Conservation (phyloP, 176 grass and related monocot species). For the Avena eriantha region DNA sequence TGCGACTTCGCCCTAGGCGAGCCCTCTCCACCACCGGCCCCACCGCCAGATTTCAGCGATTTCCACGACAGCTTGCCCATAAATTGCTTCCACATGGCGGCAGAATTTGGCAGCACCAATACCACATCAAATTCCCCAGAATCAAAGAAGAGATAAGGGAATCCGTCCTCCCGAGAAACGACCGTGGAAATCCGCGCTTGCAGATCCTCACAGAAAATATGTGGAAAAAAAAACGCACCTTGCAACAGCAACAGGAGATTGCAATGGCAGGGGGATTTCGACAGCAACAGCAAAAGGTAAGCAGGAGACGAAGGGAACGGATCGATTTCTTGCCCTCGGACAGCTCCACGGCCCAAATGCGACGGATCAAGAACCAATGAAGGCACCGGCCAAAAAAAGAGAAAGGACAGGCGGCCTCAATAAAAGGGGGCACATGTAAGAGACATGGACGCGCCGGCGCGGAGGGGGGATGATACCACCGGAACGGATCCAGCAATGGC, state of each 20-base stretch:
- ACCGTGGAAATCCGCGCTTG: slow-evolving; percentile 15
- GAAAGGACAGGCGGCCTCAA: slow-evolving; percentile 18
- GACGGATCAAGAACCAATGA: slow-evolving; percentile 44
- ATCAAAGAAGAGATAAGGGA: slow-evolving; percentile 41
- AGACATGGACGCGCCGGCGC: background rate
- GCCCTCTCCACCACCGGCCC: slow-evolving; percentile 32
- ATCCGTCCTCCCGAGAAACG: slow-evolving; percentile 1
- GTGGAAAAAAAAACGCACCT: slow-evolving; percentile 14
- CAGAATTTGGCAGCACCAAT: slow-evolving; percentile 46
- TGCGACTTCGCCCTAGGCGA: slow-evolving; percentile 47
- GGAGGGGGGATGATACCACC: background rate
- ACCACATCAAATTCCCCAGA: slow-evolving; percentile 45
- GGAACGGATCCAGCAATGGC: slow-evolving; percentile 49
- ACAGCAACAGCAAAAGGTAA: background rate
- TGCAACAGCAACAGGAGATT: slow-evolving; percentile 29
- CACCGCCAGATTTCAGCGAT: slow-evolving; percentile 62
- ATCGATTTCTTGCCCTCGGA: background rate
- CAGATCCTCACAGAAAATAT: background rate
- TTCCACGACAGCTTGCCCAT: slow-evolving; percentile 86
- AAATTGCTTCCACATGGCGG: slow-evolving; percentile 97
- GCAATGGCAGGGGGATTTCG: slow-evolving; percentile 33
- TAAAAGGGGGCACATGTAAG: background rate
- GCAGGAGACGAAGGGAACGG: background rate
- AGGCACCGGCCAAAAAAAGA: background rate
- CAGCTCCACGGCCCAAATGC: slow-evolving; percentile 29